phyloP scores from a whole-genome alignment of 31 red algal species.

The Bonnemaisonia californica region DNA sequence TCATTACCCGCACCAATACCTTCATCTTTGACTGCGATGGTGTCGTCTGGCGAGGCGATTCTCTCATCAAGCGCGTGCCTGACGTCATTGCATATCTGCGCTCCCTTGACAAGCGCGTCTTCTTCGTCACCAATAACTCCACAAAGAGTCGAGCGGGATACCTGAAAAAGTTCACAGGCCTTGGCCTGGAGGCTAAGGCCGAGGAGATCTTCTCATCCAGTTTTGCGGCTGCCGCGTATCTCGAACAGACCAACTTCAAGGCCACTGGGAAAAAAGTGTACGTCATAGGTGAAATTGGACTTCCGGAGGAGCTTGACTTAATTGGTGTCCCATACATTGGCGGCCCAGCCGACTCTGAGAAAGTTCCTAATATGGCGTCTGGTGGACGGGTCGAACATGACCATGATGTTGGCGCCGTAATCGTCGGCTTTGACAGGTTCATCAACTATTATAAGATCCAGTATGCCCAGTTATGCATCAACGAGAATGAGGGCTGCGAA shows the following conservation, averaged over 20 bases:
- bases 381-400: constrained; percentile 89
- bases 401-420: constrained; percentile 94
- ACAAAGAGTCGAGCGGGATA: constrained; percentile 97
- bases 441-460: constrained; percentile 99
- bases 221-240: constrained; percentile 97
- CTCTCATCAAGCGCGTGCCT: constrained; percentile 85
- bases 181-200: constrained; percentile 86
- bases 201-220: constrained; percentile 99
- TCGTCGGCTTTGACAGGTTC: constrained; percentile 98
- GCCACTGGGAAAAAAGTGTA: constrained; percentile 97
- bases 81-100: constrained; percentile 83
- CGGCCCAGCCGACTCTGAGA: constrained; percentile 86
- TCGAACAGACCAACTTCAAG: constrained; percentile 89
- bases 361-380: constrained; percentile 85
- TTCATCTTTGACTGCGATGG: constrained; percentile 99
- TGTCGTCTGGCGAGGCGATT: constrained; percentile 96
- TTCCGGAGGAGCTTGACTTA: constrained; percentile 88
- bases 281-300: constrained; percentile 93
- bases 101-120: constrained; percentile 83
- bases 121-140: constrained; percentile 99
- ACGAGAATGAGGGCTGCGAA: constrained; percentile 85
- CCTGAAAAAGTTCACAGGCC: constrained; percentile 90
- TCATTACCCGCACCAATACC: constrained; percentile 70
- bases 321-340: constrained; percentile 93
- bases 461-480: constrained; percentile 97